Conservation (phyloP, 2,329 filamentous ascomycete species). For the Scopulariopsis brevicaulis region DNA sequence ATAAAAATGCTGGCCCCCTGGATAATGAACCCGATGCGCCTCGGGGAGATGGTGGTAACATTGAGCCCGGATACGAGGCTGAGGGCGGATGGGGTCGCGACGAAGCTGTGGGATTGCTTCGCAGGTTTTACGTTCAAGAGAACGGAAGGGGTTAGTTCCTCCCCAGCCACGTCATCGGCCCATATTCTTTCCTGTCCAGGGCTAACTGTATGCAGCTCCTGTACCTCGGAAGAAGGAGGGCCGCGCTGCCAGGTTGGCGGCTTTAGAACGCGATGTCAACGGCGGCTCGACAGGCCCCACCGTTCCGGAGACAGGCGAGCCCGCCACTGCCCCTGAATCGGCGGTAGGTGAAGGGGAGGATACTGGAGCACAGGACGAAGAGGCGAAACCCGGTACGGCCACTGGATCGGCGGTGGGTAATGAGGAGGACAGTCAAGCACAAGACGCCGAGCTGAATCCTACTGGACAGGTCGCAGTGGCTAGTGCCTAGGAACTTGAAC, state of each 20-base stretch:
- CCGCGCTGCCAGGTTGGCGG: constrained; percentile 38
- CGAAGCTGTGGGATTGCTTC: constrained; percentile 83
- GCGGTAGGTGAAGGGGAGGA: background rate
- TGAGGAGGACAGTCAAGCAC: background rate
- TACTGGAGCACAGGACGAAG: background rate
- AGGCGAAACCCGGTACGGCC: background rate
- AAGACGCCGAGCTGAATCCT: background rate
- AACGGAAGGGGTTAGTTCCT: constrained; percentile 66
- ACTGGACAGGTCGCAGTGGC: background rate
- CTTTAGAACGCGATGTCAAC: constrained; percentile 20
- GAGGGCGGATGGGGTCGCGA: constrained; percentile 82
- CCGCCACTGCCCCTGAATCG: background rate
- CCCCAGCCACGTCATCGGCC: background rate
- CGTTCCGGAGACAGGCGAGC: background rate
- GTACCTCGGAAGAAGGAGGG: constrained; percentile 44
- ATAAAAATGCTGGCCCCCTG: constrained; percentile 24
- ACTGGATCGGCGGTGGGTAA: background rate
- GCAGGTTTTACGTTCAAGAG: constrained; percentile 95
- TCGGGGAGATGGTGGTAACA: constrained; percentile 47
- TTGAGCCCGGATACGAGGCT: constrained; percentile 71
- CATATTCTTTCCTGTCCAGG: background rate
- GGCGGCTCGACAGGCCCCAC: background rate
- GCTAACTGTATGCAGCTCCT: constrained; percentile 24
- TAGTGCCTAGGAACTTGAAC: background rate
- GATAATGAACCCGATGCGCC: constrained; percentile 6